Base-by-base conservation (phyloP, 345 rosid species). In the Rhodamnia rubescens region DNA sequence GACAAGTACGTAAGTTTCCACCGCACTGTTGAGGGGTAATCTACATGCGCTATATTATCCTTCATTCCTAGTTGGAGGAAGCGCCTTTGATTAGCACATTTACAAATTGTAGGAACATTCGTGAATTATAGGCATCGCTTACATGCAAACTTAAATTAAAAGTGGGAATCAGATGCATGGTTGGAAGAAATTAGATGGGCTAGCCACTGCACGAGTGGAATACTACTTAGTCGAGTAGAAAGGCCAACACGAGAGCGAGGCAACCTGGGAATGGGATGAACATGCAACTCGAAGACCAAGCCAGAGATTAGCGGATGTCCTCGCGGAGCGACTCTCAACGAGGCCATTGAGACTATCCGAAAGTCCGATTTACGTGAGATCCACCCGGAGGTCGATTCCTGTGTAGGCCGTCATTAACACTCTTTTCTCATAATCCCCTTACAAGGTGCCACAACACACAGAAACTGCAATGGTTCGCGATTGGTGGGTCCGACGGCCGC, bases 181-280 rank as follows among this genome's bases (percentile, higher is more conserved):
- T 69, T 16, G 21, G 75, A 64, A 69, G 78, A 69, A 69, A 69
- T 16, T 69, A 69, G 8, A 1, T 14, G 44, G 47, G 84, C 61
- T 58, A 83, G 75, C 83, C 83, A 81, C 64, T 51, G 87, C 81
- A 75, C 52, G 56, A 83, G 69, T 83, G 86, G 59, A 85, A 83
- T 85, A 85, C 87, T 83, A 56, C 87, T 87, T 29, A 53, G 87
- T 87, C 82, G 12, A 85, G 85, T 87, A 51, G 44, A 87, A 87
- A 74, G 85, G 89, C 74, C 84, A 87, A 82, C 83, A 21, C 74
- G 40, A 85, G 85, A 87, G 82, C 56, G 32, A 87, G 82, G 83
- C 89, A 82, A 85, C 83, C 50, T 56, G 52, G 85, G 85, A 87
- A 64, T 24, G 11, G 29, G 82, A 84, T 82, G 85, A 81, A 80